These are phyloP conservation scores for Nannochloropsis gaditana DNA, from an alignment of 108 stramenopile species.

Conservation along the genomic window DNA sequence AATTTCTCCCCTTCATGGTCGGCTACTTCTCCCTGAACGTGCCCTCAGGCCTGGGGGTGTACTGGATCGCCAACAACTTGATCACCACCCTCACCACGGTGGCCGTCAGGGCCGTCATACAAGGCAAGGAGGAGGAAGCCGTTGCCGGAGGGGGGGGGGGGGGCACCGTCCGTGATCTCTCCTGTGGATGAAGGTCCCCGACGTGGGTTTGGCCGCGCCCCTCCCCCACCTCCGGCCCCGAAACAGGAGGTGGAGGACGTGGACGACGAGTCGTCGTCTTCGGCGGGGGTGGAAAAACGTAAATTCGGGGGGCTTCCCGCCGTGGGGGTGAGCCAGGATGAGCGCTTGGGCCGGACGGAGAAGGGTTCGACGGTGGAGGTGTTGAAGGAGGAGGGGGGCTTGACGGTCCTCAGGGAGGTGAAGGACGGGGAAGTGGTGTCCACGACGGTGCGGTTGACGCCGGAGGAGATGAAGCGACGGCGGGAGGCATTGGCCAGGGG, in stretches of 20 bases:
- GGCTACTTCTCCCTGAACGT: conserved; percentile 91
- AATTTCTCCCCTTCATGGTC: conserved; percentile 84
- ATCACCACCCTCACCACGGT: conserved; percentile 74
- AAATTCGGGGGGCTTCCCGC: background rate
- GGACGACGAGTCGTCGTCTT: background rate
- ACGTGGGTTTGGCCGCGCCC: background rate
- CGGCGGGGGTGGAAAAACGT: background rate
- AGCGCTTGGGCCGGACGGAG: background rate
- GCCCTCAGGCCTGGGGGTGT: conserved; percentile 82
- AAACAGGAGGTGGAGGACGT: background rate
- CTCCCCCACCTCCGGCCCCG: background rate
- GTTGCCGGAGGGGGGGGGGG: background rate
- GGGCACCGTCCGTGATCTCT: background rate
- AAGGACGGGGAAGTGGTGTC: background rate
- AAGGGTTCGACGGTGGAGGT: background rate
- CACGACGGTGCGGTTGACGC: background rate
- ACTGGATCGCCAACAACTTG: conserved; percentile 94
- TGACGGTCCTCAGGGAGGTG: background rate
- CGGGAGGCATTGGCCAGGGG: background rate
- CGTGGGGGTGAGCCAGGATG: background rate
- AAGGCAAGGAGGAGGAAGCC: background rate
- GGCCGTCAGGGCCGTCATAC: background rate
- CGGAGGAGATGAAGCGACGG: conserved; percentile 11
- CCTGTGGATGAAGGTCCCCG: background rate
- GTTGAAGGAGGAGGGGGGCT: background rate